phyloP scores from a whole-genome alignment of 2,329 filamentous ascomycete species.

The Penicillium sp. region DNA sequence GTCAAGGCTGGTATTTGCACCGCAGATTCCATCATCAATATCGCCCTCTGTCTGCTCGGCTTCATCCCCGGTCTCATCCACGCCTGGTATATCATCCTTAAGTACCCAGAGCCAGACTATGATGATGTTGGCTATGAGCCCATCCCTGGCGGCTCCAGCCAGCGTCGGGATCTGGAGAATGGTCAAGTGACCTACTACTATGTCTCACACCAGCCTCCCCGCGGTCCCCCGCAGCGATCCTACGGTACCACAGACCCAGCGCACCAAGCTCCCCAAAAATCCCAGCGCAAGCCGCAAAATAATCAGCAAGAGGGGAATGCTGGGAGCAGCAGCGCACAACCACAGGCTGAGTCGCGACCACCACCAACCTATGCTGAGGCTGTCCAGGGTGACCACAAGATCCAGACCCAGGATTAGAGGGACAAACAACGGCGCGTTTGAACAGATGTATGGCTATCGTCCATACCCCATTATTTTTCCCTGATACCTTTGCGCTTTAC shows the following conservation, averaged over 20 bases:
- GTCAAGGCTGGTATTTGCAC: conserved; percentile 93
- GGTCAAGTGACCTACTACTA: conserved; percentile 73
- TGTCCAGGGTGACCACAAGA: conserved; percentile 85
- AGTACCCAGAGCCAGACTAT: conserved; percentile 73
- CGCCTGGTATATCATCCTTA: conserved; percentile 96
- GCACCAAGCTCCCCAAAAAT: conserved; percentile 16
- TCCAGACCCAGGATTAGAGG: conserved; percentile 66
- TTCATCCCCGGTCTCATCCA: conserved; percentile 87
- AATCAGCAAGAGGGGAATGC: conserved; percentile 21
- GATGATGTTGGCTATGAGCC: conserved; percentile 63
- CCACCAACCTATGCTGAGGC: conserved; percentile 76
- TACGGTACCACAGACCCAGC: conserved; percentile 42
- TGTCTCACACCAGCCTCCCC: conserved; percentile 55
- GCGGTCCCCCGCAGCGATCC: conserved; percentile 33
- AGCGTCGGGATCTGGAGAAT: conserved; percentile 37
- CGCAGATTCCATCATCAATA: conserved; percentile 90
- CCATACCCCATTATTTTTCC: background rate
- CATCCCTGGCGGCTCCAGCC: conserved; percentile 57
- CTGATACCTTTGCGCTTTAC: background rate
- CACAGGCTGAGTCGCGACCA: conserved; percentile 60
- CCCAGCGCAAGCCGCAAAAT: background rate
- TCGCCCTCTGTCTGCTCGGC: conserved; percentile 79
- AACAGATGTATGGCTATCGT: background rate
- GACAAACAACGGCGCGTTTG: background rate
- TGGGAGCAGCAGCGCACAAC: conserved; percentile 33